Percentiles rank a stretch among this genome's conserved stretches.
These are phyloP conservation scores for Trichoderma polysporum DNA, from an alignment of 2,329 filamentous ascomycete genomes.

Conservation along the genomic window DNA sequence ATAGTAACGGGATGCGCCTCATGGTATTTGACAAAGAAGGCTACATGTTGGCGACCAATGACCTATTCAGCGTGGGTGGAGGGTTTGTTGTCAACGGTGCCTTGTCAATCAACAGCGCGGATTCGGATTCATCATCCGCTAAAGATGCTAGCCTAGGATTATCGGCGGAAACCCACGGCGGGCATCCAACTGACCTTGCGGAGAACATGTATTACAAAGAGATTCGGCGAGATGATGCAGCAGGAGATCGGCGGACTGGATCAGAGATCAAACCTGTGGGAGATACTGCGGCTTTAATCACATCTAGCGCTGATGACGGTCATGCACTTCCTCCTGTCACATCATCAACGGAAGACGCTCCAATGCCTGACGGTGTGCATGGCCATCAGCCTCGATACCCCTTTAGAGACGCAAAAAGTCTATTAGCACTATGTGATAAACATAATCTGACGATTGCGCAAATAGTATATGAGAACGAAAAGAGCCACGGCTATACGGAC, in stretches of 20 bases:
- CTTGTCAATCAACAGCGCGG: conserved; percentile 1
- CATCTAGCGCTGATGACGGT: neutral
- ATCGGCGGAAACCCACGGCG: neutral
- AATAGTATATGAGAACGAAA: conserved; percentile 16
- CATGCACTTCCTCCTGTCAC: neutral
- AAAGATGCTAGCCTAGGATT: neutral
- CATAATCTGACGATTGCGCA: conserved; percentile 14
- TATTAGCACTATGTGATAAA: conserved; percentile 8
- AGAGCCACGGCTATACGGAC: conserved; percentile 10
- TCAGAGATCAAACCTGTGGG: neutral
- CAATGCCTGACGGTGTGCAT: neutral
- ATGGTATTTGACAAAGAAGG: conserved; percentile 18
- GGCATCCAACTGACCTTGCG: conserved; percentile 7
- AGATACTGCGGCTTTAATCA: neutral
- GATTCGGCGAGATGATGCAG: conserved; percentile 9
- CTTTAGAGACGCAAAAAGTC: conserved; percentile 10
- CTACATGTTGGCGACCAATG: conserved; percentile 17
- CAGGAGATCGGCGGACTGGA: conserved; percentile 7
- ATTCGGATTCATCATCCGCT: neutral
- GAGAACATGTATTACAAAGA: conserved; percentile 18
- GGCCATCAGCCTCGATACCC: conserved; percentile 13
- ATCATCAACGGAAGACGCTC: neutral
- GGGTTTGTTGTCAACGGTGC: conserved; percentile 16
- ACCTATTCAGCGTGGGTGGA: conserved; percentile 14
- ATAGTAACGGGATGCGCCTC: conserved; percentile 14